Percentiles rank a stretch among this genome's conserved stretches.
These are phyloP conservation scores for Paratinospora sagittata DNA, from an alignment of 164 flowering plant species.

Conservation along the genomic window DNA sequence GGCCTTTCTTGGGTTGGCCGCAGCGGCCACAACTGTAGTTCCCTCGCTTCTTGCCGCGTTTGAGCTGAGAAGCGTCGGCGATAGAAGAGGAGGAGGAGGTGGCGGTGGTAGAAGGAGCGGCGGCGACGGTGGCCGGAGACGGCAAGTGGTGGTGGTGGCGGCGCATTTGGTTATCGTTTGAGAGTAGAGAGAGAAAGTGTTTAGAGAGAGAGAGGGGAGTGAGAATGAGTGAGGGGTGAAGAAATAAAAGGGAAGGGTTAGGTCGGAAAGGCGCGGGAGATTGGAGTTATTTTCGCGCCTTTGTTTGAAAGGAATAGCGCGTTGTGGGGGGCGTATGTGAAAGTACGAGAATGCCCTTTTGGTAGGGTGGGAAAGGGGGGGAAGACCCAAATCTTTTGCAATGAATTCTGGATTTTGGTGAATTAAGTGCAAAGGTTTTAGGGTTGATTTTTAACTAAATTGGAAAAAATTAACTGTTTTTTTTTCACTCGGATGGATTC, in stretches of 20 bases:
- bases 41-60: constrained; percentile 64
- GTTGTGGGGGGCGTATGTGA: background rate
- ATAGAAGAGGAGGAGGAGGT: constrained; percentile 17
- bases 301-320: background rate
- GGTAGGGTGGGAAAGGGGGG: background rate
- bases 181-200: constrained; percentile 6
- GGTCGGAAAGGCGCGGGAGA: constrained; percentile 40
- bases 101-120: too few relatives aligned
- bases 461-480: too few relatives aligned
- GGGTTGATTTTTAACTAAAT: too few relatives aligned
- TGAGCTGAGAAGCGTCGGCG: constrained; percentile 16
- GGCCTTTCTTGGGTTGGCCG: constrained; percentile 89
- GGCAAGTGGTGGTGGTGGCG: constrained; percentile 9
- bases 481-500: too few relatives aligned
- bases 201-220: constrained; percentile 4
- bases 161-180: constrained; percentile 1
- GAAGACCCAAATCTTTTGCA: too few relatives aligned
- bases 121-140: too few relatives aligned
- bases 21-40: constrained; percentile 88
- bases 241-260: background rate
- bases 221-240: too few relatives aligned
- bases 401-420: too few relatives aligned
- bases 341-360: background rate
- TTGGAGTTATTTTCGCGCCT: constrained; percentile 36
- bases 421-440: too few relatives aligned